phyloP scores from a whole-genome alignment of 441 rosid genomes.

The Flueggea neowawraea region DNA sequence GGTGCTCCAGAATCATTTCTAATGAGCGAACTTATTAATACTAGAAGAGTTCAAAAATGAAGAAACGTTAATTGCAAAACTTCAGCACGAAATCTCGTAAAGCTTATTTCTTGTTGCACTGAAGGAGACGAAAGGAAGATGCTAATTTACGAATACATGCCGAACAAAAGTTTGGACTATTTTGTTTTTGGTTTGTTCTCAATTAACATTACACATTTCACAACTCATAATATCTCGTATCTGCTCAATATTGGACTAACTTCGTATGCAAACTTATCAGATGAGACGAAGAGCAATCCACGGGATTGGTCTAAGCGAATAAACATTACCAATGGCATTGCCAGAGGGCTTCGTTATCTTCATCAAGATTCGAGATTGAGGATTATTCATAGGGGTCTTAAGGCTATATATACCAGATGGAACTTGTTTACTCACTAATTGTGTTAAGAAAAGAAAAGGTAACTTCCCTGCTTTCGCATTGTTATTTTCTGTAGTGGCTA shows the following conservation, averaged over 20 bases:
- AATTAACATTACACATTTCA: too few species aligned
- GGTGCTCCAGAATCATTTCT: too few species aligned
- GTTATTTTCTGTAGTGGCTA: too few species aligned
- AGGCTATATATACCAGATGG: too few species aligned
- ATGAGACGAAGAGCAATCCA: neutral
- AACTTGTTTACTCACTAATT: too few species aligned
- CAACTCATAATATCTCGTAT: too few species aligned
- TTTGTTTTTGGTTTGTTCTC: conserved; percentile 41
- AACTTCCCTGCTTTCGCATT: too few species aligned
- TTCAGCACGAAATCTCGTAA: conserved; percentile 38
- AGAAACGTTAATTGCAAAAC: too few species aligned
- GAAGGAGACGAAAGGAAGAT: conserved; percentile 36
- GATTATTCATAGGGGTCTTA: conserved; percentile 17
- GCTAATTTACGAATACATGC: conserved; percentile 35
- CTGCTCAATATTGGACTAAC: too few species aligned
- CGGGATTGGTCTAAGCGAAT: conserved; percentile 20
- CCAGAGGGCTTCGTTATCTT: conserved; percentile 26
- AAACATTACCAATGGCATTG: conserved; percentile 22
- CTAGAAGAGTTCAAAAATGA: too few species aligned
- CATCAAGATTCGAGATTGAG: conserved; percentile 28
- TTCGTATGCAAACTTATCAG: conserved; percentile 16
- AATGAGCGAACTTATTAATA: too few species aligned
- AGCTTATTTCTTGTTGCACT: conserved; percentile 42
- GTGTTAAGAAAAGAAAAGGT: neutral
- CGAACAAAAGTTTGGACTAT: conserved; percentile 41